Evolutionary conservation across 768 basidiomycete genomes (phyloP).

Genomic region (Lentinula sp.): DNA sequence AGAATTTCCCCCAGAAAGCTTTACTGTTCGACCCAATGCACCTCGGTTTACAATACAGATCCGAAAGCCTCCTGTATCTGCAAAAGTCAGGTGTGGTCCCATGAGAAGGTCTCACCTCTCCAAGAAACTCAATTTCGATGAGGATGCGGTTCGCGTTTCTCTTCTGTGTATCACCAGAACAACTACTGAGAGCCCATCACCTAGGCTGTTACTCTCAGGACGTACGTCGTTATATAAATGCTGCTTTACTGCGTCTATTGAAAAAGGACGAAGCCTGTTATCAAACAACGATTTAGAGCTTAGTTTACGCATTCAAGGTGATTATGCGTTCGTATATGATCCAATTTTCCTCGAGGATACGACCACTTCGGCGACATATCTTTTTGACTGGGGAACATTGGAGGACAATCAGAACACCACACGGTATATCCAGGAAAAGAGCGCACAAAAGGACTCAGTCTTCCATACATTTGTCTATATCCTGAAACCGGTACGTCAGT

Average conservation of each 20-base stretch:
- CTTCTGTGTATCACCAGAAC: neutral
- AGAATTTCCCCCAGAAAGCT: neutral
- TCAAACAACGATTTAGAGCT: slow-evolving; percentile 33
- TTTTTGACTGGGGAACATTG: slow-evolving; percentile 48
- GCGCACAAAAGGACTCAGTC: slow-evolving; percentile 13
- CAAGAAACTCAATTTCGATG: slow-evolving; percentile 21
- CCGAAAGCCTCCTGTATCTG: slow-evolving; percentile 27
- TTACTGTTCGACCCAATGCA: slow-evolving; percentile 1
- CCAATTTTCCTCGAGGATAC: slow-evolving; percentile 49
- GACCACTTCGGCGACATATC: slow-evolving; percentile 25
- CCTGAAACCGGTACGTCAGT: slow-evolving; percentile 16
- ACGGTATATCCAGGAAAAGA: slow-evolving; percentile 23
- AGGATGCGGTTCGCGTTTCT: slow-evolving; percentile 27
- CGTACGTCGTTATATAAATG: slow-evolving; percentile 11
- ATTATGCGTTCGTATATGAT: slow-evolving; percentile 47
- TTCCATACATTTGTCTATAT: slow-evolving; percentile 47
- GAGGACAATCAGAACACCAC: slow-evolving; percentile 24
- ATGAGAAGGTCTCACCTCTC: slow-evolving; percentile 21
- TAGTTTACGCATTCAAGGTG: slow-evolving; percentile 29
- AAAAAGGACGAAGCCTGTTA: slow-evolving; percentile 20
- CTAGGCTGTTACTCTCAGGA: slow-evolving; percentile 11
- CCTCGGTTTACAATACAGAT: slow-evolving; percentile 35
- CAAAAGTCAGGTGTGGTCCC: slow-evolving; percentile 23
- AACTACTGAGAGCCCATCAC: neutral
- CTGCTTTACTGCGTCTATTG: neutral